Conservation (phyloP, 192 early-diverging fungal species). For the Lunasporangiospora selenospora region DNA sequence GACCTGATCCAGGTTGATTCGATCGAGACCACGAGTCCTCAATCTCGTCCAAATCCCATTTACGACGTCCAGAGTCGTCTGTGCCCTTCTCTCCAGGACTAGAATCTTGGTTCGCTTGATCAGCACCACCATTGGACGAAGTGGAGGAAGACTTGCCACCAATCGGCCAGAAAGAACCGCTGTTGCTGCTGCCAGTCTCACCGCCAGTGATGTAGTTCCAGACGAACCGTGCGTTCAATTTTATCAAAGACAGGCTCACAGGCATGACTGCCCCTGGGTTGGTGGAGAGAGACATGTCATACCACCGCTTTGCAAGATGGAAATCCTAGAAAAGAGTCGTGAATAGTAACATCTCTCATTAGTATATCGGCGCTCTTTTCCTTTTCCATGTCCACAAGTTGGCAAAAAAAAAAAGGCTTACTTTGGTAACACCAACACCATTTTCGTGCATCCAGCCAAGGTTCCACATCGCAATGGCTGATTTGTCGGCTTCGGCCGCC, state of each 20-base stretch:
- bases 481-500: conserved; percentile 77
- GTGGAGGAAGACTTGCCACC: conserved; percentile 13
- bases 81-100: background rate
- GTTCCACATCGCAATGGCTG: conserved; percentile 94
- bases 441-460: conserved; percentile 96
- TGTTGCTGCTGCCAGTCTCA: conserved; percentile 48
- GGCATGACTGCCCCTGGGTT: conserved; percentile 86
- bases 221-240: conserved; percentile 69
- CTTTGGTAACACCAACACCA: conserved; percentile 86
- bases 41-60: conserved; percentile 19
- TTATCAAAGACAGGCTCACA: conserved; percentile 74
- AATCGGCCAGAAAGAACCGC: conserved; percentile 27
- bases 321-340: conserved; percentile 66
- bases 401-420: conserved; percentile 17
- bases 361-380: background rate
- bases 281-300: conserved; percentile 80
- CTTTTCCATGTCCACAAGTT: background rate
- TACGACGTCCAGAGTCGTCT: background rate
- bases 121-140: background rate
- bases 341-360: background rate
- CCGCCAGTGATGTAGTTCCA: conserved; percentile 69
- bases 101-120: background rate
- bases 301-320: conserved; percentile 92
- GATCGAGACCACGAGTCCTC: too few relatives aligned
- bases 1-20: background rate